phyloP scores from a whole-genome alignment of 805 yeast species.

The Kuraishia hungarica region DNA sequence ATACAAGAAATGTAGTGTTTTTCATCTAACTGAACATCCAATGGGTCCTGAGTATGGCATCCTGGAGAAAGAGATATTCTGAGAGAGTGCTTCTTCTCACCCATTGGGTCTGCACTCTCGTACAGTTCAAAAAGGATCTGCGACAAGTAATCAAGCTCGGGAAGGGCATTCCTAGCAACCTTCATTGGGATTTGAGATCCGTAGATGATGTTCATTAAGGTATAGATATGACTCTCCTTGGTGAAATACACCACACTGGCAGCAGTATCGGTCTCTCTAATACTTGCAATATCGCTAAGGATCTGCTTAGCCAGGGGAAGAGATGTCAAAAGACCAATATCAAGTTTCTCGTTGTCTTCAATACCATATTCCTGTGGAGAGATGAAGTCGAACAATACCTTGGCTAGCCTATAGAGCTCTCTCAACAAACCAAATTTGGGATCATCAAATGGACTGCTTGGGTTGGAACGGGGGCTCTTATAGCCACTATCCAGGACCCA shows the following conservation, averaged over 20 bases:
- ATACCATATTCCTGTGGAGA: conserved; percentile 99
- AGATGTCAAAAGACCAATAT: conserved; percentile 90
- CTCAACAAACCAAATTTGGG: conserved; percentile 72
- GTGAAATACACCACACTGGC: conserved; percentile 89
- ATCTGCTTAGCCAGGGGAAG: conserved; percentile 90
- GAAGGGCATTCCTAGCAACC: conserved; percentile 88
- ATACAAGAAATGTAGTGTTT: conserved; percentile 96
- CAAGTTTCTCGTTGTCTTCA: conserved; percentile 88
- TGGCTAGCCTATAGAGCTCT: conserved; percentile 83
- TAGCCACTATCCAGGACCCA: conserved; percentile 43
- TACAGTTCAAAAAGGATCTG: conserved; percentile 92
- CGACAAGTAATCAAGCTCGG: conserved; percentile 91
- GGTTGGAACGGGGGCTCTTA: conserved; percentile 16
- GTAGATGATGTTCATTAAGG: conserved; percentile 80
- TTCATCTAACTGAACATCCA: conserved; percentile 92
- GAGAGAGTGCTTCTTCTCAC: conserved; percentile 79
- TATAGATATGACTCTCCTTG: conserved; percentile 94
- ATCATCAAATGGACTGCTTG: conserved; percentile 58
- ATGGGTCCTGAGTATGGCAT: conserved; percentile 95
- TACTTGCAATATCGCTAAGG: conserved; percentile 67
- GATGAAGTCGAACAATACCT: conserved; percentile 90
- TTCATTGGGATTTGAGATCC: conserved; percentile 94
- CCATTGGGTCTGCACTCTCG: conserved; percentile 63
- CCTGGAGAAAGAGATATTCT: conserved; percentile 94
- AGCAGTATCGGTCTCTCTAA: conserved; percentile 72